Base-by-base conservation (phyloP, 345 rosid species). In the Populus nigra region DNA sequence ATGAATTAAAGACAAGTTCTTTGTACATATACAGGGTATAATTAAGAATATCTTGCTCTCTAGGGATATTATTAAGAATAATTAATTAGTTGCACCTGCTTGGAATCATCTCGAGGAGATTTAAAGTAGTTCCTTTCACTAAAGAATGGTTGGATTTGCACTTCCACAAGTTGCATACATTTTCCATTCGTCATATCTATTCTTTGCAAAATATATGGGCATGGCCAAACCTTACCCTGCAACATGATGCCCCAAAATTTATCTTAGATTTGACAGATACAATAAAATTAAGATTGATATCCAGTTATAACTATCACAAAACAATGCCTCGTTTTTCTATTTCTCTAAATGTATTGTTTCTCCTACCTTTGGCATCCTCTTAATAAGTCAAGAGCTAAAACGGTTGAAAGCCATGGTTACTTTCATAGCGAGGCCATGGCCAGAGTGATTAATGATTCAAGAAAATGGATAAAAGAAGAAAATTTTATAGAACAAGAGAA, bases 161-260 rank as follows among this genome's bases (percentile, higher is more conserved):
- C 84, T 77, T 12, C 84, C 80, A 10, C 84, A 80, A 33, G 73
- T 63, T 25, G 75, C 78, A 68, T 81, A 81, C 80, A 68, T 77
- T 17, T 27, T 7, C 84, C 84, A 81, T n/a, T 81, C 77, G 5
- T 81, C 84, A 39, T 81, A 81, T 38, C 84, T 59, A 16, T 81
- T 81, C 65, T 81, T 76, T 15, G 76, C 80, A 10, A 81, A n/a
- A n/a, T n/a, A n/a, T 67, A 12, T 76, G 84, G 7, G 84, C 80
- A 73, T 73, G 68, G 7, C 80, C 84, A 76, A 65, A 76, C 61
- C 84, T 81, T 7, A 81, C 84, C 80, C 84, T 81, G 55, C 31
- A 63, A 41, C 27, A 39, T 9, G 23, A 8, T 3, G 9, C 27
- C 12, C 25, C 5, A 22, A 55, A 22, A 22, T 22, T 55, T 55